Evolutionary conservation across 2,329 filamentous ascomycete species (phyloP).

Genomic region (Colletotrichum sp.): DNA sequence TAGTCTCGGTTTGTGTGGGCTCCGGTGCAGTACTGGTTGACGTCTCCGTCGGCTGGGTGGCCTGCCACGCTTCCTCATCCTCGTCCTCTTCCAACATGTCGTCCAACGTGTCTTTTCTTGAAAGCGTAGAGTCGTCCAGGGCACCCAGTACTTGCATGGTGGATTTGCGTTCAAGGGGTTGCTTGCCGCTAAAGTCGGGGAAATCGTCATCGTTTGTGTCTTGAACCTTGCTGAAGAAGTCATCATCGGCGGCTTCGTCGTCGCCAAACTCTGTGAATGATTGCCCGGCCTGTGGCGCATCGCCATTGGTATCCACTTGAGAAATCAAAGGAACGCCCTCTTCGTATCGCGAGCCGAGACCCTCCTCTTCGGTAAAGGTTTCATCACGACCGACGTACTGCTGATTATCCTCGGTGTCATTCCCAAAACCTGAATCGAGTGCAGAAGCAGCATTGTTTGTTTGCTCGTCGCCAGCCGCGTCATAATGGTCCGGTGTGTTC

Average conservation of each 20-base stretch:
- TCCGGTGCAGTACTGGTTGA: neutral
- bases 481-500: conserved; percentile 44
- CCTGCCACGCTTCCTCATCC: conserved; percentile 15
- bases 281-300: conserved; percentile 24
- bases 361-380: conserved; percentile 43
- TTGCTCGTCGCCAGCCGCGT: conserved; percentile 39
- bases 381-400: conserved; percentile 50
- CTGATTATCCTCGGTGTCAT: conserved; percentile 22
- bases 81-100: conserved; percentile 34
- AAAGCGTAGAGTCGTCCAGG: conserved; percentile 40
- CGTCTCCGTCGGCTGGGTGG: neutral
- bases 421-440: conserved; percentile 25
- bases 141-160: conserved; percentile 69
- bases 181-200: conserved; percentile 27
- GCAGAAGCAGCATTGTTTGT: neutral
- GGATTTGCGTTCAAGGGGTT: conserved; percentile 68
- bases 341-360: conserved; percentile 66
- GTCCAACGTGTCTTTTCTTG: conserved; percentile 27
- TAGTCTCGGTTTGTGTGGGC: neutral
- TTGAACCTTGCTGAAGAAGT: conserved; percentile 66
- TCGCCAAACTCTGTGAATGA: conserved; percentile 39
- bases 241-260: conserved; percentile 55
- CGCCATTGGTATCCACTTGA: conserved; percentile 31
- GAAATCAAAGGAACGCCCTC: conserved; percentile 72
- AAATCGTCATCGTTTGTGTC: conserved; percentile 30